phyloP scores from a whole-genome alignment of 2,329 filamentous ascomycete genomes.

The Microdochium paspali region DNA sequence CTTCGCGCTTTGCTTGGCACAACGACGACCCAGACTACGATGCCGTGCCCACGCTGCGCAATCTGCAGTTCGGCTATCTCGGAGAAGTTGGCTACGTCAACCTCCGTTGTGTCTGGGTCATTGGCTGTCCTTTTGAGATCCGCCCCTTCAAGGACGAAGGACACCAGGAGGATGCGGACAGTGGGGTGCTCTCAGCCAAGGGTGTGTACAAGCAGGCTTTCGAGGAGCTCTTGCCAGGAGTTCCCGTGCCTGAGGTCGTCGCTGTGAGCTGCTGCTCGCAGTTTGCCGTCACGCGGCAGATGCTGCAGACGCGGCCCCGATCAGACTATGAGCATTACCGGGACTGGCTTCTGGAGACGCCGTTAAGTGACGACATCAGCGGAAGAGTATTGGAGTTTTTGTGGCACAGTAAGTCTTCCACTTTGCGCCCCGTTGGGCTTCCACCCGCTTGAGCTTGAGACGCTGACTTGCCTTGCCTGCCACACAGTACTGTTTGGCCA shows the following conservation, averaged over 20 bases:
- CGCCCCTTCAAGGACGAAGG: slow-evolving; percentile 25
- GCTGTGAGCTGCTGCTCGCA: slow-evolving; percentile 56
- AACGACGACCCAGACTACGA: slow-evolving; percentile 45
- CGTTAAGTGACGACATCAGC: slow-evolving; percentile 41
- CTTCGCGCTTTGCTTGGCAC: slow-evolving; percentile 40
- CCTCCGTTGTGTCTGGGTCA: slow-evolving; percentile 48
- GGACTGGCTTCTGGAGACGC: slow-evolving; percentile 49
- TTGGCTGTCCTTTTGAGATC: slow-evolving; percentile 44
- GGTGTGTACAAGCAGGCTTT: slow-evolving; percentile 31
- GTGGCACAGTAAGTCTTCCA: slow-evolving; percentile 47
- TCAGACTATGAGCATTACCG: slow-evolving; percentile 47
- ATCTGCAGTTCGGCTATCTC: slow-evolving; percentile 39
- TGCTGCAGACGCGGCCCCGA: slow-evolving; percentile 35
- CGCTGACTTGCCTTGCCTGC: slow-evolving; percentile 26
- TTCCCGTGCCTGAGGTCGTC: slow-evolving; percentile 36
- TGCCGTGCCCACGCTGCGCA: slow-evolving; percentile 38
- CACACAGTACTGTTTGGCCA: slow-evolving; percentile 47
- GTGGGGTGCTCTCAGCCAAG: slow-evolving; percentile 26
- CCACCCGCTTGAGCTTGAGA: no score
- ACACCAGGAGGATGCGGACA: slow-evolving; percentile 23
- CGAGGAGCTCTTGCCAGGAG: slow-evolving; percentile 27
- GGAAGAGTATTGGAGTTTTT: slow-evolving; percentile 55
- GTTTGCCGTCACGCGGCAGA: slow-evolving; percentile 49
- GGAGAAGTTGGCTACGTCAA: slow-evolving; percentile 48
- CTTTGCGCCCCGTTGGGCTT: no score